Evolutionary conservation across 1,139 yeast genomes (phyloP).

Genomic region (Suhomyces bribrorum): DNA sequence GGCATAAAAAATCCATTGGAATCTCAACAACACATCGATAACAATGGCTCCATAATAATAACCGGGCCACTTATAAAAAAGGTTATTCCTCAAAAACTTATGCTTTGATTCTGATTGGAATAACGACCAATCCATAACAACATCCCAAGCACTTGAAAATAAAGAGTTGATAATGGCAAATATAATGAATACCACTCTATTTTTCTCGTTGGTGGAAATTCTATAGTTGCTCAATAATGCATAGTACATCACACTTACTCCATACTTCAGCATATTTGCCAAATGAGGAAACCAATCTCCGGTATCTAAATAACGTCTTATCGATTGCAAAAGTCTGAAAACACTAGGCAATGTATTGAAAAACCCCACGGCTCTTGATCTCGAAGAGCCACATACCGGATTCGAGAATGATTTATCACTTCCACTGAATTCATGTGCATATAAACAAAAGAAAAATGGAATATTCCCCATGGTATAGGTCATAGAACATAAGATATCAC

Average conservation of each 20-base stretch:
- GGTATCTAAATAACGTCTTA: conserved; percentile 88
- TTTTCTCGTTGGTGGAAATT: conserved; percentile 47
- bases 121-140: conserved; percentile 94
- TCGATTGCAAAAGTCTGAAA: conserved; percentile 89
- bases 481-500: conserved; percentile 85
- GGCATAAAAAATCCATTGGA: conserved; percentile 88
- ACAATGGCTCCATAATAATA: conserved; percentile 77
- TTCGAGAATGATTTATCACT: conserved; percentile 28
- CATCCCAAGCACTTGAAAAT: conserved; percentile 78
- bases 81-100: conserved; percentile 65
- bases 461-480: conserved; percentile 86
- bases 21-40: conserved; percentile 69
- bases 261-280: conserved; percentile 83
- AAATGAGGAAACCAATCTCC: conserved; percentile 97
- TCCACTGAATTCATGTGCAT: conserved; percentile 63
- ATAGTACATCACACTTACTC: conserved; percentile 65
- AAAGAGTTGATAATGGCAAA: conserved; percentile 76
- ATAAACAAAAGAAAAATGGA: conserved; percentile 82
- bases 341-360: conserved; percentile 81
- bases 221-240: conserved; percentile 79
- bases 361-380: conserved; percentile 79
- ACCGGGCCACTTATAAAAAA: conserved; percentile 57
- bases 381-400: conserved; percentile 70
- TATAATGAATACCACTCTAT: conserved; percentile 63
- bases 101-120: conserved; percentile 65